Evolutionary conservation across 495 filamentous ascomycete species (phyloP).

Genomic region (Trichocladium antarcticum): DNA sequence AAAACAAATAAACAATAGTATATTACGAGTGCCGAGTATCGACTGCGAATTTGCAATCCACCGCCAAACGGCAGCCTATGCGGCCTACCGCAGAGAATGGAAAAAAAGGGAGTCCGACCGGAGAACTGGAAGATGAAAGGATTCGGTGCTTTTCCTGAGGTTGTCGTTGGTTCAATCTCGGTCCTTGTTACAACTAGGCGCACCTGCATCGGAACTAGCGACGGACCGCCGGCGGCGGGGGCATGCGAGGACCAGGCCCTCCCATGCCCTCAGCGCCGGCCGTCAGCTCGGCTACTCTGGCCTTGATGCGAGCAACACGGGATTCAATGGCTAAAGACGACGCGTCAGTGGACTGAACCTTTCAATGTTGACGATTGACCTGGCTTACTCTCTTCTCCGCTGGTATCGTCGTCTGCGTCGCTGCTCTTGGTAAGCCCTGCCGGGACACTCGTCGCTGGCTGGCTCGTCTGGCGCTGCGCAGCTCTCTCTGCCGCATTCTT

Average conservation of each 20-base stretch:
- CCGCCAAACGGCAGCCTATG: neutral
- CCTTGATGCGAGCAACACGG: constrained; percentile 94
- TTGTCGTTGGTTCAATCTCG: neutral
- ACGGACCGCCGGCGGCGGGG: constrained; percentile 19
- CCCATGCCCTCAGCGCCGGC: constrained; percentile 40
- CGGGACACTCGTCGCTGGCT: constrained; percentile 46
- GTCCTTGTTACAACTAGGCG: neutral
- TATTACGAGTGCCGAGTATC: constrained; percentile 8
- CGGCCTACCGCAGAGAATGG: neutral
- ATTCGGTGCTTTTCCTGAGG: neutral
- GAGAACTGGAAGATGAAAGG: neutral
- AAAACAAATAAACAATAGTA: constrained; percentile 10
- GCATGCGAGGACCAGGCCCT: constrained; percentile 5
- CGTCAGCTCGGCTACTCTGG: constrained; percentile 87
- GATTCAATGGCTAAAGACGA: constrained; percentile 74
- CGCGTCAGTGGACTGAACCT: constrained; percentile 4
- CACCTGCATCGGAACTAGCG: constrained; percentile 16
- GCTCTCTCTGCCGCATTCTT: constrained; percentile 83
- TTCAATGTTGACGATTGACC: neutral
- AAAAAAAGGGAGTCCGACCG: neutral
- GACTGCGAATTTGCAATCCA: neutral
- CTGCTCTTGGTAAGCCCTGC: constrained; percentile 44
- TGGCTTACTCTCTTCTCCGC: constrained; percentile 78
- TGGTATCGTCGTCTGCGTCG: constrained; percentile 76
- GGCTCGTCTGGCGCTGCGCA: constrained; percentile 42